Evolutionary conservation across 2,329 filamentous ascomycete species (phyloP), one percentile per base, ranked within the genome.

Genomic region (Colletotrichum gloeosporioides): DNA sequence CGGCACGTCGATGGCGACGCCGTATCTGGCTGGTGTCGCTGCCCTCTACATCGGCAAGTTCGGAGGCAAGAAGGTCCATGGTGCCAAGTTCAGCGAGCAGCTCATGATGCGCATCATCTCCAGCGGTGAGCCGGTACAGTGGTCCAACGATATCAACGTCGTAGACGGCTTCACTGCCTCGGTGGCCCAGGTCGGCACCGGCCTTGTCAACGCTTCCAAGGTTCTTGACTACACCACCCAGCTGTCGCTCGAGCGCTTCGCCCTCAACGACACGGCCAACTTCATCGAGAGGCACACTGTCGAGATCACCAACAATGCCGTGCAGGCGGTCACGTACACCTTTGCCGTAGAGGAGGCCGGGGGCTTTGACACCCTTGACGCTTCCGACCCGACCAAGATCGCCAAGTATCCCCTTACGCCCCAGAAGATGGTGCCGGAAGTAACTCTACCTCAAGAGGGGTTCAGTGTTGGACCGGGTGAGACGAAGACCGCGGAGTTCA

Each of bases 1-100:
- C 61, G 88, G 88, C 44, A 90, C 88, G 1, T 87, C 86, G 2
- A 89, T 89, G 88, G 85, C 87, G 6, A 83, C 83, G 16, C 87
- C 87, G 10, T 86, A 86, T 55, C 81, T 87, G 4, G 86, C 87
- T 13, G 87, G 86, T 5, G 81, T 85, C 6, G 82, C 81, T 4
- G 83, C 81, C 18, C 78, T 84, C 3, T 83, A 81, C 34, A 79
- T 82, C 55, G 76, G 85, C 6, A 79, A 85, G n/a, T 81, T 85
- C 69, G 87, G 87, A 2, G 86, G 87, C 2, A 84, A 86, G 13
- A 80, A 82, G 70, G 77, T 82, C 3, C 73, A 76, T 73, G 39
- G 81, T 77, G 18, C 81, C 75, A 69, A 80, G 79, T 79, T 80
- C 7, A 84, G 82, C 49, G 82, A 81, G 71, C 78, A 80, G 71